Conservation (phyloP, 2,329 filamentous ascomycete genomes). For the Lecanicillium sp. region DNA sequence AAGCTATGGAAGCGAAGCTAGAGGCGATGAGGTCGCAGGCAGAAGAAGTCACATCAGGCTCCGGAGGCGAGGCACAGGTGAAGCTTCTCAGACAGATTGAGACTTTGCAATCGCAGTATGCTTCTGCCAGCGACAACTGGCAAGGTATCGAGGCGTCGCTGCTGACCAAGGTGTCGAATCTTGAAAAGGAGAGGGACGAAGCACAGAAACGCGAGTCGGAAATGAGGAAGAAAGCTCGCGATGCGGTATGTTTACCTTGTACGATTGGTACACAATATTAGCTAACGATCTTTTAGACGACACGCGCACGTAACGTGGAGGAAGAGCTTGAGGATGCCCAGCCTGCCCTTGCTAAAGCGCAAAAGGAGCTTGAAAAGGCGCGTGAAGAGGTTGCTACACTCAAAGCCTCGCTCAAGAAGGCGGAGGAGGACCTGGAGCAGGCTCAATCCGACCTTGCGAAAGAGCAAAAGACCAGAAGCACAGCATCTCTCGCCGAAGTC, state of each 20-base stretch:
- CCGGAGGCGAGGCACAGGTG: conserved; percentile 73
- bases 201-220: conserved; percentile 75
- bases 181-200: conserved; percentile 92
- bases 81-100: conserved; percentile 92
- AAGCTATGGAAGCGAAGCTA: conserved; percentile 78
- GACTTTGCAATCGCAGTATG: conserved; percentile 90
- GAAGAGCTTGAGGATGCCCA: conserved; percentile 72
- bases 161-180: conserved; percentile 62
- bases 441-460: conserved; percentile 42
- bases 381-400: conserved; percentile 54
- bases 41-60: conserved; percentile 82
- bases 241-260: conserved; percentile 55
- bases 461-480: conserved; percentile 27
- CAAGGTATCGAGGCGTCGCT: conserved; percentile 88
- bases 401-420: conserved; percentile 55
- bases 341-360: conserved; percentile 54
- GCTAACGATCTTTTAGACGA: conserved; percentile 41
- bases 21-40: conserved; percentile 78
- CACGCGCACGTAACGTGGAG: conserved; percentile 59
- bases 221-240: conserved; percentile 80
- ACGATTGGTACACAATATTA: background rate
- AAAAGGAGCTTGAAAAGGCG: conserved; percentile 55
- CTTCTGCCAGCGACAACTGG: conserved; percentile 94
- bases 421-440: conserved; percentile 57
- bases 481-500: conserved; percentile 29